Conservation (phyloP, 257 asterid species). For the Lycium ferocissimum region DNA sequence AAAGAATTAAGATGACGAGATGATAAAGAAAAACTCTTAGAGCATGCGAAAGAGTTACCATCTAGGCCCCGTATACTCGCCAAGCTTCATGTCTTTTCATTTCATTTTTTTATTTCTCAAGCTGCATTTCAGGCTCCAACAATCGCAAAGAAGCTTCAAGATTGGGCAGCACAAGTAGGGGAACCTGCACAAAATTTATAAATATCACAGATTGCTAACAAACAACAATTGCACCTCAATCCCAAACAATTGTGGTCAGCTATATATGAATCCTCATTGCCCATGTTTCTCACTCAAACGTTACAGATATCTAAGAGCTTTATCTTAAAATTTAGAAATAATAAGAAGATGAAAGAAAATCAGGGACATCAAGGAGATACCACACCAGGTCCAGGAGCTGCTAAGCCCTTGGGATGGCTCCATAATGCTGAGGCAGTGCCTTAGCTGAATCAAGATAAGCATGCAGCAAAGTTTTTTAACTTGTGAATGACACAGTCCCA, state of each 20-base stretch:
- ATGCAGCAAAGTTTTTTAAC: slow-evolving; percentile 64
- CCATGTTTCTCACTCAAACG: background rate
- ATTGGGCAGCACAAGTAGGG: slow-evolving; percentile 81
- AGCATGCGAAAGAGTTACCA: slow-evolving; percentile 53
- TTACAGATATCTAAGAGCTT: background rate
- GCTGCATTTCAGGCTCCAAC: slow-evolving; percentile 95
- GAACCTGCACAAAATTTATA: slow-evolving; percentile 60
- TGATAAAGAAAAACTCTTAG: background rate
- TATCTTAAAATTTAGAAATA: slow-evolving; percentile 24
- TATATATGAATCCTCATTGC: background rate
- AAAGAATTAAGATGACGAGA: background rate
- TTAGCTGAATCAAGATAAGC: slow-evolving; percentile 87
- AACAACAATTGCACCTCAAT: background rate
- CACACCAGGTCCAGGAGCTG: slow-evolving; percentile 94
- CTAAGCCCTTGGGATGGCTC: slow-evolving; percentile 96
- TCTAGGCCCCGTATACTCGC: slow-evolving; percentile 91
- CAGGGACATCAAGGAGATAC: slow-evolving; percentile 48
- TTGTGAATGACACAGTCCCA: background rate
- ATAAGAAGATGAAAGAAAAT: background rate
- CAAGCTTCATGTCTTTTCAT: slow-evolving; percentile 96
- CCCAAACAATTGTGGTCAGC: background rate
- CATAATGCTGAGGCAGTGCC: slow-evolving; percentile 94
- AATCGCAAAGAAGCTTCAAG: slow-evolving; percentile 78
- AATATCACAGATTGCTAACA: slow-evolving; percentile 28
- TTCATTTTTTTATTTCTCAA: slow-evolving; percentile 89